These are phyloP conservation scores for Chlamydomonas applanata DNA, from an alignment of 139 green algal genomes.

Conservation along the genomic window DNA sequence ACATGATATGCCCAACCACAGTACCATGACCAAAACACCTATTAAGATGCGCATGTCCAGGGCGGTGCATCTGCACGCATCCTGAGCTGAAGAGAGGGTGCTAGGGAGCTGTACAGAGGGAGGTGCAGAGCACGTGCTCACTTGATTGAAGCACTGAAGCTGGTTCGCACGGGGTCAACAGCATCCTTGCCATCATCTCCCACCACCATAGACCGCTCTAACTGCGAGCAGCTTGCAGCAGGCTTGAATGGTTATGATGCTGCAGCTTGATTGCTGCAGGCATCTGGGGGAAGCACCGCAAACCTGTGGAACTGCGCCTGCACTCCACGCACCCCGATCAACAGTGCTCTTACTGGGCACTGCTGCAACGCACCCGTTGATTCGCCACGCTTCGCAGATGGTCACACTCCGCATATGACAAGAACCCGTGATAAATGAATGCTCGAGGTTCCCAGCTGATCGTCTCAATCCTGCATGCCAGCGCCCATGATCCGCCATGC, in stretches of 20 bases:
- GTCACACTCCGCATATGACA: conserved; percentile 30
- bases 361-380: conserved; percentile 14
- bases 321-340: neutral
- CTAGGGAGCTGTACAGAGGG: too few species aligned
- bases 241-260: too few species aligned
- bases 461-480: conserved; percentile 21
- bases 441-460: conserved; percentile 14
- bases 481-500: neutral
- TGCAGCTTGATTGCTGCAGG: too few species aligned
- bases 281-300: too few species aligned
- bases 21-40: too few species aligned
- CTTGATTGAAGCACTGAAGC: conserved; percentile 22
- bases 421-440: conserved; percentile 37
- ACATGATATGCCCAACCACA: neutral
- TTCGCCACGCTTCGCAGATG: conserved; percentile 13
- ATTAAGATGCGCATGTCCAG: too few species aligned
- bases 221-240: neutral
- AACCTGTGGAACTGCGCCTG: too few species aligned
- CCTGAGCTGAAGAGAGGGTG: too few species aligned
- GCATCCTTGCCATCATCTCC: neutral
- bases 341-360: too few species aligned
- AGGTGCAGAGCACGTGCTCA: too few species aligned
- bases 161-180: conserved; percentile 23
- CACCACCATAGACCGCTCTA: conserved; percentile 26
- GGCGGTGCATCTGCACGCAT: too few species aligned